Conservation (phyloP, 768 basidiomycete species). For the Termitomyces sp. region DNA sequence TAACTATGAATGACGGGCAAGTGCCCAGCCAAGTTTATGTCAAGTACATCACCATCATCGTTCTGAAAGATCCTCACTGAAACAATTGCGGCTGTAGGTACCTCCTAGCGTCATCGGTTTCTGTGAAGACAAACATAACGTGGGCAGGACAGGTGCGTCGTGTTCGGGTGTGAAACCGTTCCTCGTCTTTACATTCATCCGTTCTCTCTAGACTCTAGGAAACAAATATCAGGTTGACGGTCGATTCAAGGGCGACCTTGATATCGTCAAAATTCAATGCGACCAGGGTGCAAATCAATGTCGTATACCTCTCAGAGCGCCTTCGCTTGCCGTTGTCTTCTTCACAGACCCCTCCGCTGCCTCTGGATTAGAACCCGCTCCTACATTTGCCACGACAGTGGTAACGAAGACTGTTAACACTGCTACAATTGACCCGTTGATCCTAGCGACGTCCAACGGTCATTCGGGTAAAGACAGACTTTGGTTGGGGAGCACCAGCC, state of each 20-base stretch:
- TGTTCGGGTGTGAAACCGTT: not conserved
- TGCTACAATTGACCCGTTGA: conserved; percentile 48
- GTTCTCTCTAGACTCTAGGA: conserved; percentile 52
- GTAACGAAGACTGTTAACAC: conserved; percentile 51
- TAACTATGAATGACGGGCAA: conserved; percentile 44
- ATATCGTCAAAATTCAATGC: conserved; percentile 60
- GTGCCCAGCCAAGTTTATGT: conserved; percentile 51
- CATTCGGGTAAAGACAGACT: conserved; percentile 26
- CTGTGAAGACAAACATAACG: conserved; percentile 62
- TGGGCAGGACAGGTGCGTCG: conserved; percentile 72
- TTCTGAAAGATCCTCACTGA: not conserved
- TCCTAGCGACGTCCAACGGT: conserved; percentile 52
- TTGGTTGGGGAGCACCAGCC: conserved; percentile 29
- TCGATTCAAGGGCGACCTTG: conserved; percentile 50
- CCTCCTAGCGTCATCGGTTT: conserved; percentile 51
- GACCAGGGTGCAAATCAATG: conserved; percentile 52
- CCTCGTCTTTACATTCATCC: not conserved
- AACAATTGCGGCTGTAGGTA: conserved; percentile 38
- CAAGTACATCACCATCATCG: conserved; percentile 38
- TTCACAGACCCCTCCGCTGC: conserved; percentile 41
- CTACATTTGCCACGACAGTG: conserved; percentile 57
- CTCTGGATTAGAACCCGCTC: conserved; percentile 17
- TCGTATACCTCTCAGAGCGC: conserved; percentile 61
- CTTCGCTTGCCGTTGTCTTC: conserved; percentile 76
- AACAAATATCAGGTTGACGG: conserved; percentile 65